phyloP scores from a whole-genome alignment of 352 stramenopile genomes.

The Globisporangium middletonii region DNA sequence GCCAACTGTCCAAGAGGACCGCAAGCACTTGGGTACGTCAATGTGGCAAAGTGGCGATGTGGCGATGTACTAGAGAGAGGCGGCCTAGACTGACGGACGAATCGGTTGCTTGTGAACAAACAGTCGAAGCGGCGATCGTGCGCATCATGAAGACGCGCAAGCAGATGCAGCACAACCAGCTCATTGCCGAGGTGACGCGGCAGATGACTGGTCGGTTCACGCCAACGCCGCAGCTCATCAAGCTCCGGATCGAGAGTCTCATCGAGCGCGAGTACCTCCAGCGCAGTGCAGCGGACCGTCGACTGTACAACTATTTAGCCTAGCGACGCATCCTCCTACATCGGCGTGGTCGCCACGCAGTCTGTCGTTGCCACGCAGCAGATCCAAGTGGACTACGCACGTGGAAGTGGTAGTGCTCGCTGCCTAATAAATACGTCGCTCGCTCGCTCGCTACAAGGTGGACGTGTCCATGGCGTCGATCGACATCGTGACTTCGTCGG shows the following conservation, averaged over 20 bases:
- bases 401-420: too few relatives aligned
- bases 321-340: conserved; percentile 32
- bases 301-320: conserved; percentile 97
- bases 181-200: conserved; percentile 90
- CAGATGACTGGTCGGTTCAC: conserved; percentile 91
- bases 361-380: too few relatives aligned
- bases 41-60: not conserved
- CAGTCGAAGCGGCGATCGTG: conserved; percentile 91
- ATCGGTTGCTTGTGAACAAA: too few relatives aligned
- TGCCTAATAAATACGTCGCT: too few relatives aligned
- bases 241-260: conserved; percentile 97
- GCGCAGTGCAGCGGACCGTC: conserved; percentile 88
- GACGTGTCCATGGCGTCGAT: conserved; percentile 19
- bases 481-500: conserved; percentile 11
- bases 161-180: conserved; percentile 88
- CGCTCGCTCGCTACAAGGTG: conserved; percentile 2
- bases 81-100: too few relatives aligned
- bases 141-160: conserved; percentile 96
- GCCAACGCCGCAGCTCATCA: conserved; percentile 94
- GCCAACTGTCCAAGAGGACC: conserved; percentile 92
- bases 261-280: conserved; percentile 99
- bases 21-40: conserved; percentile 85
- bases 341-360: too few relatives aligned
- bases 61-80: too few relatives aligned
- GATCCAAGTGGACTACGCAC: too few relatives aligned